Evolutionary conservation across 2,329 filamentous ascomycete genomes (phyloP), one percentile per base, ranked within the genome.

Genomic region (Xylaria sp.): DNA sequence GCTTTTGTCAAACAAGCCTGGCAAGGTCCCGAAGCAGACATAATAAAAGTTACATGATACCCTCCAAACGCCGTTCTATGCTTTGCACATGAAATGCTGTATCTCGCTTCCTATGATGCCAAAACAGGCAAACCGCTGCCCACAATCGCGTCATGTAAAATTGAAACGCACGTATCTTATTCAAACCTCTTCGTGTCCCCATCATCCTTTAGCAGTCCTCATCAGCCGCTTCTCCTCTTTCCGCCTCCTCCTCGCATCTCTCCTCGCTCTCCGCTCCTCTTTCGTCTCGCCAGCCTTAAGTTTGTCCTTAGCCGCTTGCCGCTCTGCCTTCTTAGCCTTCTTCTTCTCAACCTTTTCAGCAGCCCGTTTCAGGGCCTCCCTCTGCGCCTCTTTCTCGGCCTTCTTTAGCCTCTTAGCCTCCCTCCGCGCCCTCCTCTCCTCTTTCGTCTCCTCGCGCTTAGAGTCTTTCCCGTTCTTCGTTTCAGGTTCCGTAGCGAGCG

Each of bases 1-100:
- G 93, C 85, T 96, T 65, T 78, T 94, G 61, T 92, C 90, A 1
- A 91, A 91, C 71, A 92, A 89, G 79, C 90, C 91, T 4, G 91
- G 91, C 24, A 91, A 88, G 75, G 83, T 90, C 73, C 89, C 89
- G n/a, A 89, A 88, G 76, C 85, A 89, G 77, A 82, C 81, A 61
- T 85, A 72, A 68, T 45, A 70, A 45, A 59, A 51, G 3, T 62
- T 32, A 6, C n/a, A 65, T 61, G 47, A 68, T 69, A 61, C 32
- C 65, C 61, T 59, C 60, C 14, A n/a, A 68, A 70, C 65, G 70
- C 68, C 68, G 47, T 65, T 50, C 36, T 47, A 70, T 70, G 69
- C 69, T 64, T 51, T 53, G 24, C 50, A 61, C 21, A 61, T 65
- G 56, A 64, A 36, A 68, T 64, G 57, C 42, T 64, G 54, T 30